Conservation (phyloP, 2,329 filamentous ascomycete genomes). For the Grosmannia clavigera region DNA sequence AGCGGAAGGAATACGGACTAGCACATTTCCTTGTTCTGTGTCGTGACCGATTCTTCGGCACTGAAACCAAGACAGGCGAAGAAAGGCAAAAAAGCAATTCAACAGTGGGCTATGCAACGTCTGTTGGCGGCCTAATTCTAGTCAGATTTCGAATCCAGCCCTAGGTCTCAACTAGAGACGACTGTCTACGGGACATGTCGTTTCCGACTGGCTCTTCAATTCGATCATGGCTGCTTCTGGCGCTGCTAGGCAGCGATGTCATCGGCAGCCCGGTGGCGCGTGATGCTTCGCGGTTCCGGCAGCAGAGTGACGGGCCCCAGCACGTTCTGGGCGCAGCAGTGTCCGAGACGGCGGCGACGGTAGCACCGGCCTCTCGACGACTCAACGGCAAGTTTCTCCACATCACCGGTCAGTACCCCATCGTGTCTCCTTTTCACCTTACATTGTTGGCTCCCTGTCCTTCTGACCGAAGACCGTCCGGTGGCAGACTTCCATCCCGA, state of each 20-base stretch:
- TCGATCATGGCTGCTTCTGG: neutral
- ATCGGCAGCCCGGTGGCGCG: conserved; percentile 15
- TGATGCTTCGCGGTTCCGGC: conserved; percentile 1
- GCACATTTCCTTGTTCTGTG: neutral
- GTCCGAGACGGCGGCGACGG: conserved; percentile 1
- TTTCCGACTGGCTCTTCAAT: neutral
- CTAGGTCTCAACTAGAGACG: neutral
- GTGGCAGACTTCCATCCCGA: conserved; percentile 79
- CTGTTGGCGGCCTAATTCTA: neutral
- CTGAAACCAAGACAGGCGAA: neutral
- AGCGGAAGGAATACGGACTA: neutral
- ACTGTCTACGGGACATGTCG: neutral
- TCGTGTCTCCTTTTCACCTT: neutral
- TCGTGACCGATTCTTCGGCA: neutral
- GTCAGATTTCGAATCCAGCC: neutral
- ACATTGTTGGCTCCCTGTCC: neutral
- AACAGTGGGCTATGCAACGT: neutral
- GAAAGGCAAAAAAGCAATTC: neutral
- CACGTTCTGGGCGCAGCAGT: conserved; percentile 8
- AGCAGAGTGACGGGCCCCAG: conserved; percentile 4
- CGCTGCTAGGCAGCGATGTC: conserved; percentile 19
- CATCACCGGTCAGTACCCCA: conserved; percentile 57
- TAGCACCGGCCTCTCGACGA: conserved; percentile 24
- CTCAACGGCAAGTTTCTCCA: conserved; percentile 72
- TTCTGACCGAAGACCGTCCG: neutral